These are phyloP conservation scores for Phaeosphaeria sp. DNA, from an alignment of 2,329 filamentous ascomycete genomes.

Conservation along the genomic window DNA sequence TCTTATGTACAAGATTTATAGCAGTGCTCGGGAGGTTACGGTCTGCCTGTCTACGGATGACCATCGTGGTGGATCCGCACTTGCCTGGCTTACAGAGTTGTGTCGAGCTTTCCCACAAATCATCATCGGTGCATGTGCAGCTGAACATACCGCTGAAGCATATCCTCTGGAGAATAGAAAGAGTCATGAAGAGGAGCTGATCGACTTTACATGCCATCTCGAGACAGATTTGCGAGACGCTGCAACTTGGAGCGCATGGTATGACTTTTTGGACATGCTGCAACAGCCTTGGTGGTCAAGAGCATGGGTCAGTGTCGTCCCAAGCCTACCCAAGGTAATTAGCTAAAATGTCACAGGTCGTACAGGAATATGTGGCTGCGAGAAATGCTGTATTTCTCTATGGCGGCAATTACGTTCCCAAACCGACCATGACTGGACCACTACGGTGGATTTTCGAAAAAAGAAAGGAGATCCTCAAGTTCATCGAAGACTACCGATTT, in stretches of 20 bases:
- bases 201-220: too few species aligned
- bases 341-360: neutral
- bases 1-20: conserved; percentile 16
- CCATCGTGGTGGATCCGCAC: neutral
- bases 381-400: neutral
- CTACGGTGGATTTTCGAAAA: neutral
- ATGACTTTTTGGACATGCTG: neutral
- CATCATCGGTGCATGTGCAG: too few species aligned
- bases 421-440: too few species aligned
- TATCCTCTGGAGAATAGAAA: too few species aligned
- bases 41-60: conserved; percentile 2
- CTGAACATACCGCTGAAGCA: too few species aligned
- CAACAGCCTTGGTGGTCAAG: conserved; percentile 2
- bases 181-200: too few species aligned
- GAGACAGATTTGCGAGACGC: neutral
- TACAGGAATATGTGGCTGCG: neutral
- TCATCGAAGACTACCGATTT: too few species aligned
- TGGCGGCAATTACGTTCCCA: neutral
- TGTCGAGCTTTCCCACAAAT: neutral
- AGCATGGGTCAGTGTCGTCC: neutral
- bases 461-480: too few species aligned
- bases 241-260: neutral
- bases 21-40: neutral
- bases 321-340: neutral
- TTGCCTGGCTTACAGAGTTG: neutral